Evolutionary conservation across 139 green algal species (phyloP).

Genomic region (Monoraphidium neglectum): DNA sequence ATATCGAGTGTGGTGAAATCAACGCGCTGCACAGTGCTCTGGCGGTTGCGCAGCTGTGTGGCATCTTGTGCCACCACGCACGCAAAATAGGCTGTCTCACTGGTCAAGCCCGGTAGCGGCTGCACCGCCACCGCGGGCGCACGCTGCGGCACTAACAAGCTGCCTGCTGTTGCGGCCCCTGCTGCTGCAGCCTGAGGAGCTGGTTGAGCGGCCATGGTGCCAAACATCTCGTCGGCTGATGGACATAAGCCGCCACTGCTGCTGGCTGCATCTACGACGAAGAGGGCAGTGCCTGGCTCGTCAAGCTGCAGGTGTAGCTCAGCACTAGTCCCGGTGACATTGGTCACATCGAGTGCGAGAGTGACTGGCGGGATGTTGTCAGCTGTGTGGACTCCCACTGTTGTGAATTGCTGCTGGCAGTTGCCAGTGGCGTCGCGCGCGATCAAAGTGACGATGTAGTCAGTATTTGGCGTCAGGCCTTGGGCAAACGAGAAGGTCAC

Average conservation of each 20-base stretch:
- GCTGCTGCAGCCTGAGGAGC: neutral
- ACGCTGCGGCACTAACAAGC: constrained; percentile 1
- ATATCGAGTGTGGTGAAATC: constrained; percentile 36
- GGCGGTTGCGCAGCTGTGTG: constrained; percentile 32
- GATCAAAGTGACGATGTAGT: constrained; percentile 39
- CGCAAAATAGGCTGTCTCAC: constrained; percentile 14
- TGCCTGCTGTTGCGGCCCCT: neutral
- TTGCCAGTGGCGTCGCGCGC: constrained; percentile 34
- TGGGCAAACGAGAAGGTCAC: constrained; percentile 24
- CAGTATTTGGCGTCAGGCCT: constrained; percentile 31
- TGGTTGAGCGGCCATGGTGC: neutral
- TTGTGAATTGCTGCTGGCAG: constrained; percentile 30
- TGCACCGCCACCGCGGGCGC: neutral
- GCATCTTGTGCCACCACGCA: constrained; percentile 44
- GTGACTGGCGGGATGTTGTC: constrained; percentile 39
- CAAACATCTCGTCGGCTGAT: constrained; percentile 20
- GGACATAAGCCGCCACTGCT: neutral
- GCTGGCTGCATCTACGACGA: neutral
- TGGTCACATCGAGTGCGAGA: constrained; percentile 10
- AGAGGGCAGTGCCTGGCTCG: constrained; percentile 28
- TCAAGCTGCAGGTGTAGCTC: constrained; percentile 18
- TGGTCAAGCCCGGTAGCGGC: constrained; percentile 16
- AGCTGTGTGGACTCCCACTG: constrained; percentile 31
- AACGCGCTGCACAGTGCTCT: constrained; percentile 4
- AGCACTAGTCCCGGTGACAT: constrained; percentile 14